Percentiles rank a stretch among this genome's conserved stretches.
Evolutionary conservation across 441 rosid species (phyloP).

Genomic region (Jatropha podagrica): DNA sequence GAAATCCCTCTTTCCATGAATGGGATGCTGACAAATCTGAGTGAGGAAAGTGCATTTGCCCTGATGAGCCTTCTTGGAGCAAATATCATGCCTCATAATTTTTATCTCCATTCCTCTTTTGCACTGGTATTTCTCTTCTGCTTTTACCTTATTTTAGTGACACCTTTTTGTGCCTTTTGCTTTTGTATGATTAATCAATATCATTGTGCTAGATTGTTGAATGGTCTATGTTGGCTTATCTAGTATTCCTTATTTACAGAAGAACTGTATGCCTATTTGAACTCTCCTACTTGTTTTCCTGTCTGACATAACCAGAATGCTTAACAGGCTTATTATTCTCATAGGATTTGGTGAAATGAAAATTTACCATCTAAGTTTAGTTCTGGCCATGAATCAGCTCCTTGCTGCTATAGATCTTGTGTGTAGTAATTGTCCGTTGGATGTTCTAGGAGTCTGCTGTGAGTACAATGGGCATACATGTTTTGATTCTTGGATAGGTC

Average conservation of each 20-base stretch:
- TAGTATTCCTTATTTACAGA: too few relatives aligned
- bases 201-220: too few relatives aligned
- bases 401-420: background rate
- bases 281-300: background rate
- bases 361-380: background rate
- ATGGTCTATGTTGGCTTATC: too few relatives aligned
- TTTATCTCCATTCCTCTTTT: slow-evolving; percentile 91
- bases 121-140: slow-evolving; percentile 56
- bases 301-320: background rate
- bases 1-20: slow-evolving; percentile 65
- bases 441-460: background rate
- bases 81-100: slow-evolving; percentile 91
- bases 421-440: background rate
- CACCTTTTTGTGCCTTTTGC: background rate
- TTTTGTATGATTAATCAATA: background rate
- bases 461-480: background rate
- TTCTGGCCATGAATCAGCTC: background rate
- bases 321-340: background rate
- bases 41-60: slow-evolving; percentile 75
- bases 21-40: slow-evolving; percentile 55
- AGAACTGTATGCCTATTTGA: background rate
- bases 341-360: slow-evolving; percentile 1
- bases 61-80: slow-evolving; percentile 99
- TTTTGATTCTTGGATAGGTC: background rate
- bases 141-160: slow-evolving; percentile 5